A percentile compares a stretch with the other conserved stretches of the same genome.
Conservation (phyloP, 2,329 filamentous ascomycete species). For the Trichoderma oligosporum region DNA sequence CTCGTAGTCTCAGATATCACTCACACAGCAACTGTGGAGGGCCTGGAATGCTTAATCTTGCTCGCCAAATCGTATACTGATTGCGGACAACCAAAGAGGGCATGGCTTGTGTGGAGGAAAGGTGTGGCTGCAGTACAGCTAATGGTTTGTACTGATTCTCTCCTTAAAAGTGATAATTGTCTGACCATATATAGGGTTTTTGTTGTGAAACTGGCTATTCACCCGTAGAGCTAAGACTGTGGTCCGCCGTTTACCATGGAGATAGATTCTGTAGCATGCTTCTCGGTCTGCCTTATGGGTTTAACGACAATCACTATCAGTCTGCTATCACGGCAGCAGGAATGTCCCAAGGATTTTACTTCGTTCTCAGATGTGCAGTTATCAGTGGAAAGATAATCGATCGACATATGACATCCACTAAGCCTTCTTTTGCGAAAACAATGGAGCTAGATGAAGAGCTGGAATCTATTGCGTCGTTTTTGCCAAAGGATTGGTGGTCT, state of each 20-base stretch:
- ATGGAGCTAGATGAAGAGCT: slow-evolving; percentile 42
- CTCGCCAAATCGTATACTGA: slow-evolving; percentile 43
- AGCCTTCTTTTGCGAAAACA: slow-evolving; percentile 33
- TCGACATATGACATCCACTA: slow-evolving; percentile 34
- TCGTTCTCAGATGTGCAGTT: slow-evolving; percentile 29
- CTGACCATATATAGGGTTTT: slow-evolving; percentile 14
- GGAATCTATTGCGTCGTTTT: slow-evolving; percentile 34
- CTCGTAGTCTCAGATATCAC: slow-evolving; percentile 41
- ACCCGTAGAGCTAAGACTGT: slow-evolving; percentile 27
- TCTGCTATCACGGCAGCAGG: not conserved
- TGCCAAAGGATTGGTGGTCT: slow-evolving; percentile 39
- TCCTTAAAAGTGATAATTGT: too few species aligned
- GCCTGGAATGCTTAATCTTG: slow-evolving; percentile 41
- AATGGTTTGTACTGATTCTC: slow-evolving; percentile 31
- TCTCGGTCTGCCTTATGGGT: slow-evolving; percentile 36
- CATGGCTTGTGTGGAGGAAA: slow-evolving; percentile 41
- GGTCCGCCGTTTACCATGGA: slow-evolving; percentile 27
- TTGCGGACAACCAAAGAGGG: slow-evolving; percentile 41
- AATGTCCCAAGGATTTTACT: slow-evolving; percentile 17
- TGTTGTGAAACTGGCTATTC: slow-evolving; percentile 1
- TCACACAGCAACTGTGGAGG: slow-evolving; percentile 39
- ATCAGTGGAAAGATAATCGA: slow-evolving; percentile 43
- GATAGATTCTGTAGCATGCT: slow-evolving; percentile 44
- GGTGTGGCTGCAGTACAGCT: slow-evolving; percentile 41
- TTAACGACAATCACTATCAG: slow-evolving; percentile 20